Base-by-base conservation (phyloP, 257 asterid genomes). In the Capsicum chinense region DNA sequence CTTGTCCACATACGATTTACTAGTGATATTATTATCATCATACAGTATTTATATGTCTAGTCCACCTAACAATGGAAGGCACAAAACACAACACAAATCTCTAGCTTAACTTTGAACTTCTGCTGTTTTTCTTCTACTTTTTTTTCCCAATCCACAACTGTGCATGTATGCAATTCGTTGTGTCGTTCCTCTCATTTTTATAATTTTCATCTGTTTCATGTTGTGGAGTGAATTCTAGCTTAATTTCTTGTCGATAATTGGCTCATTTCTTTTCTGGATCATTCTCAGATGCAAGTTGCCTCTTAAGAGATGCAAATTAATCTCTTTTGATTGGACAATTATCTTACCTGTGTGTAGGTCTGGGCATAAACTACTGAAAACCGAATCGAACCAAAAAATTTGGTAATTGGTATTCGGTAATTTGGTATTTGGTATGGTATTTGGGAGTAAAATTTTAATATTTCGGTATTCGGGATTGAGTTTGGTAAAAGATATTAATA, bases 281-380 rank as follows among this genome's bases (percentile, higher is more conserved):
- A 85, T 88, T 83, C 35, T 56, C 91, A 92, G 98, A 87, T 86
- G 91, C 83, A 44, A 79, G 70, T 59, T 87, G 78, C 70, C 69
- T 86, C 26, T 68, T 85, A 7, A 87, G 78, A 26, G 83, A 80
- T 84, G 71, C 80, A 37, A 57, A 79, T 60, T 84, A 80, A 83
- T 67, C 91, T 79, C 88, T 26, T 71, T 85, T 64, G 60, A 56
- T 83, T n/a, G 88, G 85, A 57, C 76, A 83, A 83, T 95, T 94
- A 9, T 82, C 89, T 37, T 19, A 47, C 83, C 85, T 95, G 63
- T 89, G 93, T 14, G 91, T 26, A 26, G 33, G 0, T 26, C 33
- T 26, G 33, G 33, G 33, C 33, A 26, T 26, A 26, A 26, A 26
- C 33, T 26, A 26, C 1, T 1, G 33, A 26, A 26, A 26, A 26